Evolutionary conservation across 176 grass and related monocot species (phyloP).

Genomic region (Neostapfia colusana): DNA sequence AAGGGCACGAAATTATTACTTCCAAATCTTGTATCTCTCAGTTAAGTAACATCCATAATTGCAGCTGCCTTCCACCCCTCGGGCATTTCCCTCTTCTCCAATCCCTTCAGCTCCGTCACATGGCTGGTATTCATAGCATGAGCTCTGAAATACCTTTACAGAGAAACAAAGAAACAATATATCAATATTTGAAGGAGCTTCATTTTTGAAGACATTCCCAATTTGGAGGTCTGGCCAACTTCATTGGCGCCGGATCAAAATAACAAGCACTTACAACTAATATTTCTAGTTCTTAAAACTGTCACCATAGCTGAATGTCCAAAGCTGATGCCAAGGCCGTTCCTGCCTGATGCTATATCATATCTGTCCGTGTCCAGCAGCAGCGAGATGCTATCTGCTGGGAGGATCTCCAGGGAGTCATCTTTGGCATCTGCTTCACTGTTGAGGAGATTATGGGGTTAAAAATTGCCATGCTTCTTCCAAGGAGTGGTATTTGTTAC

Average conservation of each 20-base stretch:
- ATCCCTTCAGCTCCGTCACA: slow-evolving; percentile 47
- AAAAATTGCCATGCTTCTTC: slow-evolving; percentile 40
- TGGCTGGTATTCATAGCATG: slow-evolving; percentile 39
- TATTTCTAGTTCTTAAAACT: slow-evolving; percentile 51
- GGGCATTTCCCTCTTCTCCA: slow-evolving; percentile 44
- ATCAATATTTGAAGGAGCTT: slow-evolving; percentile 51
- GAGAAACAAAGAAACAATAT: slow-evolving; percentile 30
- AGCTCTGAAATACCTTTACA: slow-evolving; percentile 19
- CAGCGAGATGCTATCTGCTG: slow-evolving; percentile 38
- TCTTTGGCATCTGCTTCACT: slow-evolving; percentile 14
- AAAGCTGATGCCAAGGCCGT: slow-evolving; percentile 42
- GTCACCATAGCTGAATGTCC: slow-evolving; percentile 40
- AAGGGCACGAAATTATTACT: slow-evolving; percentile 32
- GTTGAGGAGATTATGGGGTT: slow-evolving; percentile 54
- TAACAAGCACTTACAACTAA: background rate
- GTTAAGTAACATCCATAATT: slow-evolving; percentile 51
- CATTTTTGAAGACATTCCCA: slow-evolving; percentile 52
- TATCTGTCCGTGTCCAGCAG: slow-evolving; percentile 42
- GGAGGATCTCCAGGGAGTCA: background rate
- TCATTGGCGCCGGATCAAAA: background rate
- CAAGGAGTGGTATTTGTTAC: slow-evolving; percentile 26
- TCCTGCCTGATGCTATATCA: slow-evolving; percentile 42
- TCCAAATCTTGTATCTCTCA: slow-evolving; percentile 49
- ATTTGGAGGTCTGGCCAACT: slow-evolving; percentile 53
- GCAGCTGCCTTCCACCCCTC: slow-evolving; percentile 42